These are phyloP conservation scores for Neofusicoccum sp. DNA, from an alignment of 2,329 filamentous ascomycete species.

Conservation along the genomic window DNA sequence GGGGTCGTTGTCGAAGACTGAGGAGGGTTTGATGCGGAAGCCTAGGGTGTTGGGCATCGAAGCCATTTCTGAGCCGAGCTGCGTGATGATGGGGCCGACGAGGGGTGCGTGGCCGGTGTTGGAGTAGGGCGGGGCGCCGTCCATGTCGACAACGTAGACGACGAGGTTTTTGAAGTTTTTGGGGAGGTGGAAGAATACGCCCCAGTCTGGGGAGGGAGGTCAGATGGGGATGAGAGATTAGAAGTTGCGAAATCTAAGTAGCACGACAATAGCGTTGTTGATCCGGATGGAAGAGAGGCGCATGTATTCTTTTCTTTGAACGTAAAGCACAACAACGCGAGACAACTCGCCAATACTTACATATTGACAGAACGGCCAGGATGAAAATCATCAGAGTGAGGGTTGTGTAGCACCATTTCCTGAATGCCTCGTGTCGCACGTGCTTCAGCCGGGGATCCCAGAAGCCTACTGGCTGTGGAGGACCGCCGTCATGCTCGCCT, in stretches of 20 bases:
- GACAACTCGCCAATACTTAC: no score
- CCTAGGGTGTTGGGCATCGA: constrained; percentile 46
- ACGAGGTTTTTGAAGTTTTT: constrained; percentile 49
- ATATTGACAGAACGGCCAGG: constrained; percentile 56
- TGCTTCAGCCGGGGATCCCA: constrained; percentile 43
- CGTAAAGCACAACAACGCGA: no score
- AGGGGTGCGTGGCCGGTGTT: constrained; percentile 41
- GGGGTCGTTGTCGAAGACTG: constrained; percentile 56
- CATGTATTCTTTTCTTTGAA: no score
- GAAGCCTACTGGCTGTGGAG: constrained; percentile 44
- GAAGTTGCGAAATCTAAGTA: neutral
- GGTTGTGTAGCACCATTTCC: constrained; percentile 45
- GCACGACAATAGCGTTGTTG: neutral
- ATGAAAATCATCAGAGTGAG: constrained; percentile 57
- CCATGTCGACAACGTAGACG: constrained; percentile 63
- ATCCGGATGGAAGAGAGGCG: no score
- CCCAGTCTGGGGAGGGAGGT: constrained; percentile 57
- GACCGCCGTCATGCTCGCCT: neutral
- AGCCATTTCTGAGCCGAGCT: constrained; percentile 46
- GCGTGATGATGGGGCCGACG: constrained; percentile 56
- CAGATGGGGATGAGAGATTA: neutral
- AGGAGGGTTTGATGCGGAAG: constrained; percentile 48
- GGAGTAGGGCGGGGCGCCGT: constrained; percentile 55
- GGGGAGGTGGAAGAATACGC: constrained; percentile 52
- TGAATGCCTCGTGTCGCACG: constrained; percentile 40